Base-by-base conservation (phyloP, 306 rosid species). In the Acacia melanoxylon region DNA sequence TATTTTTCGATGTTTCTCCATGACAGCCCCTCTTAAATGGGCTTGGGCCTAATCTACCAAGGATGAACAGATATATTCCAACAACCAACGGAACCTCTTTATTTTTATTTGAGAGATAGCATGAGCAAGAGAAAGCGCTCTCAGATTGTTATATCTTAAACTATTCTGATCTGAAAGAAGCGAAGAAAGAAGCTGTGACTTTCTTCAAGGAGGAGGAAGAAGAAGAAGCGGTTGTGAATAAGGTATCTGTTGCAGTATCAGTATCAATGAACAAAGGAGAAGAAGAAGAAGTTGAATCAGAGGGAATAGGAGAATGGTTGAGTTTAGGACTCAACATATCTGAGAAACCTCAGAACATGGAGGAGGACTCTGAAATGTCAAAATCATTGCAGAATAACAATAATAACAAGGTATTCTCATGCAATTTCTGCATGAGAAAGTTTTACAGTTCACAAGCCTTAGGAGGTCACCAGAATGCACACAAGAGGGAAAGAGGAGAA, bases 391-490 rank as follows among this genome's bases (percentile, higher is more conserved):
- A 79, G 66, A 87, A 77, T 17, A 42, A n/a, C n/a, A n/a, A 54
- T 2, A 92, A n/a, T 54, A 54, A 54, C 2, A 92, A 90, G 89
- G 80, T 87, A 4, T 90, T 86, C 80, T 89, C 91, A 40, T 90
- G 97, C 89, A 92, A 87, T 70, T 92, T 90, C 56, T 92, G 94
- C 86, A 84, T 86, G 91, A 90, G 97, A 76, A 92, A 89, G 77
- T 92, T 92, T 51, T 89, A 86, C 66, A 92, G 91, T 45, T 92
- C 97, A 69, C 97, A 90, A 77, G 97, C 94, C 48, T 82, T 92
- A 44, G 94, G 97, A 29, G 97, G 97, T 72, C 97, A 92, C 87
- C 97, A 92, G 76, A 92, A 92, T 81, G 97, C 97, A 69, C 94
- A 92, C 85, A 90, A 90, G 74, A 90, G 91, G 70, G 97, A 92